Base-by-base conservation (phyloP, 331 rosid genomes). In the Pyracantha coccinea region DNA sequence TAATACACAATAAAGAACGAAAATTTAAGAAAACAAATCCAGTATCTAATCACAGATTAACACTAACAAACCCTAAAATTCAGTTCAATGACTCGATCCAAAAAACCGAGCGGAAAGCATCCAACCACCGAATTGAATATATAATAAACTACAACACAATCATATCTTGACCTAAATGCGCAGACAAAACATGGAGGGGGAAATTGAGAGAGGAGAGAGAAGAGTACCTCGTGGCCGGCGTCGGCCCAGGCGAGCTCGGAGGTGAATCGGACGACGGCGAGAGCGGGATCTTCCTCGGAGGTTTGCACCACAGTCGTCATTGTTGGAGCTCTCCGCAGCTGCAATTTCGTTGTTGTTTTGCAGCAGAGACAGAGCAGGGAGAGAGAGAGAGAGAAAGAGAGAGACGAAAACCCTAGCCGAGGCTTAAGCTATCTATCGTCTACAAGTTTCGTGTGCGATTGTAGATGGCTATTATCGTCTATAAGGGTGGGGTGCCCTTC, bases 181-280 rank as follows among this genome's bases (percentile, higher is more conserved):
- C 50, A 10, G 52, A 32, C 19, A 8, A 13, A 53, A 7, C 47
- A 64, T 12, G 52, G 23, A 64, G 28, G 21, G 21, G 6, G 31
- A 15, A 23, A 66, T 6, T 2, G 33, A 14, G 66, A 25, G 8
- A 64, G 59, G 47, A 54, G 13, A 44, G 62, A 6, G 21, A 4
- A 20, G 68, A 19, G 68, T 76, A 93, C 97, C 92, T 88, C 97
- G 16, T 93, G 87, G 72, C 97, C 97, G 57, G 97, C 97, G 69
- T 95, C 97, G 47, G 97, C 96, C 97, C 96, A 92, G 69, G 97
- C 89, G 41, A 90, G 99, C 75, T 92, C 99, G 2, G 96, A 85
- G 52, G 88, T 81, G 72, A 89, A 95, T 64, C 97, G 87, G 19
- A 95, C 96, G 4, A 95, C 89, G 79, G 93, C 75, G 52, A 95